These are phyloP conservation scores for Zopfochytrium polystomum DNA, from an alignment of 371 early-diverging fungal species.

Conservation along the genomic window DNA sequence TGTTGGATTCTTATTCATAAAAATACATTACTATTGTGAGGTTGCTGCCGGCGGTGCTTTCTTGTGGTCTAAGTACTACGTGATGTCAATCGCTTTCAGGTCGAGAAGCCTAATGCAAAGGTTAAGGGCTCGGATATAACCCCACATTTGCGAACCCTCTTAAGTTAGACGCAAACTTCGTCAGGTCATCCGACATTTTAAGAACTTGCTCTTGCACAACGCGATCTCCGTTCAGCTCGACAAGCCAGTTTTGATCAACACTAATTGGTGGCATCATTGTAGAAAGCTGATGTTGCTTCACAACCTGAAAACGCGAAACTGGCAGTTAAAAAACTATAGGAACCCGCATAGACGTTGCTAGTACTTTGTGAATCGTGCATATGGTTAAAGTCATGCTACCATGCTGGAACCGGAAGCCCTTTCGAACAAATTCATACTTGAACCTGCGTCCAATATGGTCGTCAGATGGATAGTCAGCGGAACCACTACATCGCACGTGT, in stretches of 20 bases:
- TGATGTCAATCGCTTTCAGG: too few relatives aligned
- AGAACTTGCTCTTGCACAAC: constrained; percentile 11
- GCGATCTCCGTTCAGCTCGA: constrained; percentile 8
- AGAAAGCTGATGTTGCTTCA: background rate
- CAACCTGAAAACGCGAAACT: background rate
- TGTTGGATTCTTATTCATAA: too few relatives aligned
- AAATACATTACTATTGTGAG: too few relatives aligned
- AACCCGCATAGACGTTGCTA: background rate
- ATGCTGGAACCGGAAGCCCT: constrained; percentile 27
- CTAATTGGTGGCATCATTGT: constrained; percentile 9
- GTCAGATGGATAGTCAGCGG: background rate
- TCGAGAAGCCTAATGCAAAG: too few relatives aligned
- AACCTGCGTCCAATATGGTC: constrained; percentile 10
- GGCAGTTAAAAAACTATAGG: background rate
- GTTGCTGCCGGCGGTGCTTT: too few relatives aligned
- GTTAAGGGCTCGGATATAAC: too few relatives aligned
- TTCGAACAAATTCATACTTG: constrained; percentile 25
- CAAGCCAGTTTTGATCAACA: constrained; percentile 9
- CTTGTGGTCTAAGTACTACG: too few relatives aligned
- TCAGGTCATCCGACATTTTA: constrained; percentile 9
- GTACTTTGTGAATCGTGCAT: constrained; percentile 20
- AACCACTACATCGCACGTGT: constrained; percentile 14
- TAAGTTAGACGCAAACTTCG: constrained; percentile 15
- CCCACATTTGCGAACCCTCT: too few relatives aligned
- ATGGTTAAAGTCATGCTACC: constrained; percentile 16